Conservation (phyloP, 75 land plant species). For the Cryptomeria japonica region DNA sequence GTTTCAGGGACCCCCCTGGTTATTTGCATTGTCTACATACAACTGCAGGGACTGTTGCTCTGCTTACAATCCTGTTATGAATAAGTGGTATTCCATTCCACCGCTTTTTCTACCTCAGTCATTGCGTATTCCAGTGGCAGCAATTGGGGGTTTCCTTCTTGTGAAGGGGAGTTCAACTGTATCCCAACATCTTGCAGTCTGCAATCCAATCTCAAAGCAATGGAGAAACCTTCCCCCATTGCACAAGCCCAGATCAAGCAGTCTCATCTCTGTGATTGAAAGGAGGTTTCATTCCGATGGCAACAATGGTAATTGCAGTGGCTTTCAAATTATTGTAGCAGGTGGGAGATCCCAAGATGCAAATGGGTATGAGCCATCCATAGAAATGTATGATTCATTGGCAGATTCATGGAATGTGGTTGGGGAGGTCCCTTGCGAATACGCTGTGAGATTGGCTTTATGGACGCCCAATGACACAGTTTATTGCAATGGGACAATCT, state of each 20-base stretch:
- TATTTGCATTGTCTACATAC: slow-evolving; percentile 15
- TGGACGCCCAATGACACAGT: slow-evolving; percentile 70
- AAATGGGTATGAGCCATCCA: slow-evolving; percentile 44
- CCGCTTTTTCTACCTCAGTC: slow-evolving; percentile 7
- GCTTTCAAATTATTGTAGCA: slow-evolving; percentile 12
- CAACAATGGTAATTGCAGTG: neutral
- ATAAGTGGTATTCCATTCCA: slow-evolving; percentile 15
- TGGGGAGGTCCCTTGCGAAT: slow-evolving; percentile 49
- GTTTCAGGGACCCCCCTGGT: slow-evolving; percentile 1
- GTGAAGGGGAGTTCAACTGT: slow-evolving; percentile 7
- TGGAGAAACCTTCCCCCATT: slow-evolving; percentile 13
- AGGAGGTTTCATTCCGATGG: neutral
- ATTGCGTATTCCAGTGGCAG: slow-evolving; percentile 13
- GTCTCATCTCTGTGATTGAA: neutral
- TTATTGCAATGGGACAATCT: slow-evolving; percentile 43
- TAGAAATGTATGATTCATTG: slow-evolving; percentile 64
- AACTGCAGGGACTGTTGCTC: slow-evolving; percentile 15
- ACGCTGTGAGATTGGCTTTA: slow-evolving; percentile 56
- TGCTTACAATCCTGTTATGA: slow-evolving; percentile 13
- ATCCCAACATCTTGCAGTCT: slow-evolving; percentile 9
- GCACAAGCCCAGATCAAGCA: slow-evolving; percentile 4
- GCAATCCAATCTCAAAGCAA: slow-evolving; percentile 18
- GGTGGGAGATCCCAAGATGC: slow-evolving; percentile 14
- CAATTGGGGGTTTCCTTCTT: slow-evolving; percentile 12
- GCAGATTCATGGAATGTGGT: slow-evolving; percentile 35